phyloP scores from a whole-genome alignment of 140 eudicot species.

The Oenanthe javanica region DNA sequence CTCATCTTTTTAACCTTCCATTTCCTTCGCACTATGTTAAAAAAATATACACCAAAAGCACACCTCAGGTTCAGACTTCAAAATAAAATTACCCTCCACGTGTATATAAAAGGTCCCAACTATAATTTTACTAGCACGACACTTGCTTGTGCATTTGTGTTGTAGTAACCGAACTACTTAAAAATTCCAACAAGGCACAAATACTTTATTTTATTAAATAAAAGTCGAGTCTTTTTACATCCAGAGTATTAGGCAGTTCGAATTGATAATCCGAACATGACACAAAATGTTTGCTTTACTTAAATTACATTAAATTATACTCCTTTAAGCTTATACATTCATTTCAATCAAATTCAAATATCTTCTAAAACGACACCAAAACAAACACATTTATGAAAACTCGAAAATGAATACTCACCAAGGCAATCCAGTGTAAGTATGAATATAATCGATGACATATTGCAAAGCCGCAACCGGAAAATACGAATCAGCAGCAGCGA shows the following conservation, averaged over 20 bases:
- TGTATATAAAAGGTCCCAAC: background rate
- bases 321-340: background rate
- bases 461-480: slow-evolving; percentile 76
- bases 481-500: slow-evolving; percentile 86
- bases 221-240: background rate
- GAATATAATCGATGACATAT: slow-evolving; percentile 64
- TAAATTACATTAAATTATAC: background rate
- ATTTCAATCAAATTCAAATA: background rate
- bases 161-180: background rate
- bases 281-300: background rate
- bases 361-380: background rate
- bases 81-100: background rate
- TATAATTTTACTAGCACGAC: background rate
- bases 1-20: background rate
- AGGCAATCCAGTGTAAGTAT: slow-evolving; percentile 48
- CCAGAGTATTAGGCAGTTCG: background rate
- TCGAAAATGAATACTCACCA: slow-evolving; percentile 38
- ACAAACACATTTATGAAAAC: background rate
- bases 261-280: background rate
- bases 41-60: background rate
- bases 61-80: background rate
- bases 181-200: background rate
- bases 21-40: background rate
- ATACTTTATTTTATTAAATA: background rate
- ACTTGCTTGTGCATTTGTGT: background rate